Evolutionary conservation across 805 yeast species (phyloP).

Genomic region (Starmerella tilneyi): DNA sequence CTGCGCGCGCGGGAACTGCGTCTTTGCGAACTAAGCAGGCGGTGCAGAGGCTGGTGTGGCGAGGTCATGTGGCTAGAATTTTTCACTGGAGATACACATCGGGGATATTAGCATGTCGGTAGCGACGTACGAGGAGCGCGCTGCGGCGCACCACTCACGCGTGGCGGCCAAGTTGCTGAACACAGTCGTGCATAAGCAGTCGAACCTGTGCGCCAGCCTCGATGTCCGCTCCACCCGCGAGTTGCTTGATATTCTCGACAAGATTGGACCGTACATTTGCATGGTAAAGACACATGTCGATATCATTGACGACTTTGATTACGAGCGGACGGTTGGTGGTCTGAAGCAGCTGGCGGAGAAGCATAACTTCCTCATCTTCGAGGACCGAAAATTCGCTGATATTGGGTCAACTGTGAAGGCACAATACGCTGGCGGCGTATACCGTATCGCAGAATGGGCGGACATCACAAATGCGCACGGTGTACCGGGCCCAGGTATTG

Average conservation of each 20-base stretch:
- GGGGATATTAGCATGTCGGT: neutral
- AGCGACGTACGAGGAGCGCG: conserved; percentile 28
- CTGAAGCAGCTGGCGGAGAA: conserved; percentile 61
- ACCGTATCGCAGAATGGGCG: conserved; percentile 84
- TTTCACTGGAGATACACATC: neutral
- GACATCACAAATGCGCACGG: conserved; percentile 97
- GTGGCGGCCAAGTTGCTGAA: conserved; percentile 65
- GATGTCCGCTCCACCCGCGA: conserved; percentile 79
- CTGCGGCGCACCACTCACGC: conserved; percentile 59
- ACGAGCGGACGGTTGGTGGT: conserved; percentile 70
- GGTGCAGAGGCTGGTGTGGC: neutral
- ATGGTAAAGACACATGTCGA: conserved; percentile 91
- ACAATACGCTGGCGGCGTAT: conserved; percentile 85
- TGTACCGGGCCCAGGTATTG: conserved; percentile 90
- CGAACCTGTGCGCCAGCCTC: conserved; percentile 88
- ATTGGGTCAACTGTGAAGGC: conserved; percentile 95
- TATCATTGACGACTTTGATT: conserved; percentile 77
- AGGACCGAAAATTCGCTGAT: conserved; percentile 96
- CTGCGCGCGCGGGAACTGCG: too few species aligned
- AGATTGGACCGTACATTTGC: conserved; percentile 83
- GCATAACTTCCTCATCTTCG: conserved; percentile 84
- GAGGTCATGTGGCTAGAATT: neutral
- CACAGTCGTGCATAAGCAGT: conserved; percentile 67
- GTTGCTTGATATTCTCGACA: conserved; percentile 59
- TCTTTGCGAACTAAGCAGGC: too few species aligned